Evolutionary conservation across 2,329 filamentous ascomycete species (phyloP).

Genomic region (Ceratocystis diversiconidia): DNA sequence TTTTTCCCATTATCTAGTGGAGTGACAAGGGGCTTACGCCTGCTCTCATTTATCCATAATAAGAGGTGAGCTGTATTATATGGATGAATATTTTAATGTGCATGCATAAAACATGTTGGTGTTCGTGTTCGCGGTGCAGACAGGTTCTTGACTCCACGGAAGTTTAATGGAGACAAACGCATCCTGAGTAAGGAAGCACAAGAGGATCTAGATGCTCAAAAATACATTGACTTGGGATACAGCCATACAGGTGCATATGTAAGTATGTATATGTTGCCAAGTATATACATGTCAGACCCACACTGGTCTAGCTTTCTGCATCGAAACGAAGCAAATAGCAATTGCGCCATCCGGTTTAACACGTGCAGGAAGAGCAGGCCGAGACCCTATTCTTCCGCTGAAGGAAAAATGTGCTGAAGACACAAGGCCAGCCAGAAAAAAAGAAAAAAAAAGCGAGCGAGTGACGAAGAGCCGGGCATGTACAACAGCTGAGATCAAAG

Average conservation of each 20-base stretch:
- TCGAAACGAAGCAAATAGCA: background rate
- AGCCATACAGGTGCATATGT: no score
- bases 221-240: background rate
- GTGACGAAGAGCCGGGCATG: background rate
- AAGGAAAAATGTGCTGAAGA: background rate
- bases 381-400: background rate
- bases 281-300: constrained; percentile 3
- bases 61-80: no score
- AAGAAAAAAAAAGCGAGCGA: background rate
- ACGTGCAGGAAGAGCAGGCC: background rate
- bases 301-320: background rate
- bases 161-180: no score
- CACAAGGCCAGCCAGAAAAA: background rate
- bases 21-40: background rate
- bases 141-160: no score
- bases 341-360: background rate
- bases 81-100: no score
- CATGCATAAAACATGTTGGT: no score
- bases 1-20: background rate
- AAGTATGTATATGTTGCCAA: no score
- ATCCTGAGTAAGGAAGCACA: background rate
- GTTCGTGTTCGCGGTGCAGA: no score
- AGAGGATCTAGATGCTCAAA: background rate
- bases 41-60: no score
- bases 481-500: background rate